Evolutionary conservation across 1,139 yeast genomes (phyloP).

Genomic region (Saccharomycopsis crataegensis): DNA sequence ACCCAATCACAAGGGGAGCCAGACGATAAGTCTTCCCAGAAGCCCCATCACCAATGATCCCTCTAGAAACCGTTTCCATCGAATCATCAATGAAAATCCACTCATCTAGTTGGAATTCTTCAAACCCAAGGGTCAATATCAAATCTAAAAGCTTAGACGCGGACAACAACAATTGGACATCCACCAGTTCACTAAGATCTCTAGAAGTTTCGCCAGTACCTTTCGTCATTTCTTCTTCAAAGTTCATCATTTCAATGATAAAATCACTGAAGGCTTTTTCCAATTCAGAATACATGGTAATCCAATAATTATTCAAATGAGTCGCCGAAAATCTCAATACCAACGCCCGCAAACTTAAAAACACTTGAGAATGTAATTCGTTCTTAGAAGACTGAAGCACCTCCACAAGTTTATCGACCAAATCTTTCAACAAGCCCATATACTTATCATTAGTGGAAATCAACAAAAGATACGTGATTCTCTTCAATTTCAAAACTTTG

Average conservation of each 20-base stretch:
- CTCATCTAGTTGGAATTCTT: slow-evolving; percentile 73
- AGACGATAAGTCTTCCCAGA: not conserved
- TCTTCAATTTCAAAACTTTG: slow-evolving; percentile 42
- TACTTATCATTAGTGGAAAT: slow-evolving; percentile 55
- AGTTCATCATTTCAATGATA: slow-evolving; percentile 20
- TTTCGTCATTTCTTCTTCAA: not conserved
- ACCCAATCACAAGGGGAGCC: slow-evolving; percentile 27
- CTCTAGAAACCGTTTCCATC: slow-evolving; percentile 45
- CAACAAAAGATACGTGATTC: slow-evolving; percentile 56
- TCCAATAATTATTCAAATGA: slow-evolving; percentile 68
- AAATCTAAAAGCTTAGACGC: slow-evolving; percentile 77
- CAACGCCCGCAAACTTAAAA: slow-evolving; percentile 54
- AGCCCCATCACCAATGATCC: slow-evolving; percentile 22
- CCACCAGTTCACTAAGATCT: slow-evolving; percentile 33
- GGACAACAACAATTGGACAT: slow-evolving; percentile 40
- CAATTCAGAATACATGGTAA: slow-evolving; percentile 55
- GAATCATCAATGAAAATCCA: slow-evolving; percentile 82
- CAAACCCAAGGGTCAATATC: slow-evolving; percentile 55
- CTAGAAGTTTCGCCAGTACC: slow-evolving; percentile 22
- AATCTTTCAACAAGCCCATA: slow-evolving; percentile 36
- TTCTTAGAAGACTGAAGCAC: slow-evolving; percentile 33
- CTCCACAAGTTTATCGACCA: slow-evolving; percentile 44
- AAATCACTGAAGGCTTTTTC: slow-evolving; percentile 44
- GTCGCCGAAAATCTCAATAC: slow-evolving; percentile 53
- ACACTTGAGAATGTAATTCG: slow-evolving; percentile 40